Percentiles rank a stretch among this genome's conserved stretches.
These are phyloP conservation scores for Venturiaceae sp. DNA, from an alignment of 2,329 filamentous ascomycete genomes.

Conservation along the genomic window DNA sequence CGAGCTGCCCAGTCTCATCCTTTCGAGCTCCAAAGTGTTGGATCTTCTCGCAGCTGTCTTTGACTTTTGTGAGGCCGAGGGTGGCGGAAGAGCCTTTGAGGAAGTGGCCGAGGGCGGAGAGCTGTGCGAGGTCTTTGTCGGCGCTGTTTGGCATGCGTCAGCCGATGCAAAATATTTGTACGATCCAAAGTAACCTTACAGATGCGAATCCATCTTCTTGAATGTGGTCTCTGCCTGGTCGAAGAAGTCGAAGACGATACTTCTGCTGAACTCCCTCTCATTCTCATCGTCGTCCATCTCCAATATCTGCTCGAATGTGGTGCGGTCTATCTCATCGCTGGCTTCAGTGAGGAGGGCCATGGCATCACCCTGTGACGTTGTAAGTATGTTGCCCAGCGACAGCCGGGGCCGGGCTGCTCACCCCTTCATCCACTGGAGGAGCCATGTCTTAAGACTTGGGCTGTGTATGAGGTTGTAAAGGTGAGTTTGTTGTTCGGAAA, in stretches of 20 bases:
- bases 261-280: conserved; percentile 73
- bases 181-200: conserved; percentile 54
- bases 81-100: conserved; percentile 96
- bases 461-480: not conserved
- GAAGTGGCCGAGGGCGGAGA: conserved; percentile 86
- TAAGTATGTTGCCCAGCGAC: not conserved
- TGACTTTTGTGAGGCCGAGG: conserved; percentile 80
- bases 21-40: conserved; percentile 82
- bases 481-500: not conserved
- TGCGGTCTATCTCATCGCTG: conserved; percentile 61
- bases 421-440: not conserved
- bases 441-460: not conserved
- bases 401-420: not conserved
- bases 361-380: not conserved
- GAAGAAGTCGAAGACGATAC: conserved; percentile 88
- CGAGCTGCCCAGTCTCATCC: conserved; percentile 61
- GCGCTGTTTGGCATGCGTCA: conserved; percentile 37
- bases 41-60: conserved; percentile 92
- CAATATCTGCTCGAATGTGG: conserved; percentile 87
- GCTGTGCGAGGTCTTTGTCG: conserved; percentile 56
- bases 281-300: conserved; percentile 97
- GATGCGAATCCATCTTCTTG: conserved; percentile 64
- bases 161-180: not conserved
- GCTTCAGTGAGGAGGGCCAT: not conserved
- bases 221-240: conserved; percentile 85